phyloP scores from a whole-genome alignment of 179 eudicot species.

The Camellia oleifera region DNA sequence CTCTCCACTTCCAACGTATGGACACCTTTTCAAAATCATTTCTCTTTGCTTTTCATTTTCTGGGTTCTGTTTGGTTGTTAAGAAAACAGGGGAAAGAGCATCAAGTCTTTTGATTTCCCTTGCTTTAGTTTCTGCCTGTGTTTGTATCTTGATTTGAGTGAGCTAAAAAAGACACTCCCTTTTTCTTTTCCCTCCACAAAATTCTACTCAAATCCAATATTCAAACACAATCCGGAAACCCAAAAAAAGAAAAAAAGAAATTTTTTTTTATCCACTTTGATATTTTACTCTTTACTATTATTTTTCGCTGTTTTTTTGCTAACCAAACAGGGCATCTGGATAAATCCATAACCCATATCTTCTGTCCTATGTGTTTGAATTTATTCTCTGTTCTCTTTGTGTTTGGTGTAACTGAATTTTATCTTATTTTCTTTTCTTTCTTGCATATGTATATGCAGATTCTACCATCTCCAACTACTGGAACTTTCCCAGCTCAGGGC shows the following conservation, averaged over 20 bases:
- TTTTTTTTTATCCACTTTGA: neutral
- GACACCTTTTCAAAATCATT: neutral
- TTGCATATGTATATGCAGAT: conserved; percentile 25
- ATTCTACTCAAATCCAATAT: neutral
- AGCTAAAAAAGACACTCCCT: too few species aligned
- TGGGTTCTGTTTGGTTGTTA: neutral
- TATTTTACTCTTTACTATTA: too few species aligned
- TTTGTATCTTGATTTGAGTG: too few species aligned
- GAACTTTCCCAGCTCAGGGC: conserved; percentile 30
- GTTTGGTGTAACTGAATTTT: neutral
- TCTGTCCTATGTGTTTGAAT: too few species aligned
- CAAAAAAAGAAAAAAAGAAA: too few species aligned
- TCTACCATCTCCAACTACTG: conserved; percentile 51
- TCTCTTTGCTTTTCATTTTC: neutral
- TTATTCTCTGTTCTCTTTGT: neutral
- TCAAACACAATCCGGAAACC: neutral
- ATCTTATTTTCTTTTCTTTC: neutral
- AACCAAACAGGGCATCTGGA: neutral
- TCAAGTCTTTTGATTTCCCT: neutral
- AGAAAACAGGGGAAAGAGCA: neutral
- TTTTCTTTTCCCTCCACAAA: too few species aligned
- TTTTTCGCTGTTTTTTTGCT: neutral
- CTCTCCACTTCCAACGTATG: conserved; percentile 55
- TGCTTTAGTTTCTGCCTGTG: too few species aligned
- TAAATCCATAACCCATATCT: too few species aligned